Base-by-base conservation (phyloP, 2,329 filamentous ascomycete species). In the Talaromyces sp. region DNA sequence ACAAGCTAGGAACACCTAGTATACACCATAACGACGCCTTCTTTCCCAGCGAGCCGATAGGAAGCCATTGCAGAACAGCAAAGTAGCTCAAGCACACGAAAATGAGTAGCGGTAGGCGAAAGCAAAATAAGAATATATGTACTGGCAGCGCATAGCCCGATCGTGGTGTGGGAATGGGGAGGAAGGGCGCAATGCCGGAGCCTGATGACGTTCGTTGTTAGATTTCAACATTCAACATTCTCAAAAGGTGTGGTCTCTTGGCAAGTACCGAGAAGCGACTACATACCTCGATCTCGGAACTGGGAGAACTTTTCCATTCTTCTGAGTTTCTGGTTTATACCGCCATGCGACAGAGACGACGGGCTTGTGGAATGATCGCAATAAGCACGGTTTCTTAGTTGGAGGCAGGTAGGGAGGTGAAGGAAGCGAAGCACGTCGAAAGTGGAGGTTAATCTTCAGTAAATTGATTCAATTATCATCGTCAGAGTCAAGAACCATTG, bases 151-250 rank as follows among this genome's bases (percentile, higher is more conserved):
- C 85, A 64, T 90, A 74, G 63, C 84, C 77, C 11, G 88, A 84
- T 25, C 86, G 80, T 55, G 87, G 85, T 6, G 88, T 85, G 18
- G 87, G 83, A 61, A 93, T 84, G 16, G 95, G 93, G 66, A 98
- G 88, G 80, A 99, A 99, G 63, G 95, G 95, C 67, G 95, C 91
- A 75, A 99, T 96, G 71, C 95, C 93, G 68, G 95, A 96, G 68
- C 93, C 93, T 98, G 54, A 50, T 50, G 37, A 28, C 37, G 37
- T 57, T 57, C 0, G 21, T 55, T 42, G 37, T 57, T 57, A 57
- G 54, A 21, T 35, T 50, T 62, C 12, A 16, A 12, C 23, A 6
- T 31, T 12, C n/a, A n/a, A n/a, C n/a, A n/a, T n/a, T n/a, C n/a
- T 14, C 25, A n/a, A n/a, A 31, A 18, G n/a, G 4, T 52, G 2